Evolutionary conservation across 352 stramenopile genomes (phyloP).

Genomic region (Phytophthora syringae): DNA sequence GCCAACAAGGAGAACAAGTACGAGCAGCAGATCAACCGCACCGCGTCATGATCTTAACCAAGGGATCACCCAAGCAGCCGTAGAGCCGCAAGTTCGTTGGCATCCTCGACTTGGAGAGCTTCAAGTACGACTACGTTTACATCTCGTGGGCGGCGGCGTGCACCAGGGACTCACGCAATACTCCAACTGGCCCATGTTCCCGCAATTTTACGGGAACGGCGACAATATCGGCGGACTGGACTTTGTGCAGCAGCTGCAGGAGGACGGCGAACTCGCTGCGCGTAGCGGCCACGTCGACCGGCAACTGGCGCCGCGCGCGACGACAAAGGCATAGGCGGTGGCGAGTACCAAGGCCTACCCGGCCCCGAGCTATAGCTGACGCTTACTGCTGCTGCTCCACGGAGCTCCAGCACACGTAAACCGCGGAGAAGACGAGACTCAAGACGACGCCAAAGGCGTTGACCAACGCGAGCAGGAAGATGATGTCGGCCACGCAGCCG

Average conservation of each 20-base stretch:
- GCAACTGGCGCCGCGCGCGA: conserved; percentile 22
- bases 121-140: conserved; percentile 97
- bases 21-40: conserved; percentile 88
- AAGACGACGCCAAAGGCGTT: conserved; percentile 35
- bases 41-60: conserved; percentile 99
- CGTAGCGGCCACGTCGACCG: conserved; percentile 14
- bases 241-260: conserved; percentile 96
- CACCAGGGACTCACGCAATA: conserved; percentile 97
- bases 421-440: conserved; percentile 33
- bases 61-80: conserved; percentile 92
- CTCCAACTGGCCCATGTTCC: conserved; percentile 98
- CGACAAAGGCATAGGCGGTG: conserved; percentile 27
- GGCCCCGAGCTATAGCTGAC: conserved; percentile 18
- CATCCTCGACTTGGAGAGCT: conserved; percentile 90
- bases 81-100: conserved; percentile 94
- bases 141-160: conserved; percentile 97
- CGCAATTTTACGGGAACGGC: conserved; percentile 97
- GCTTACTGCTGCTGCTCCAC: conserved; percentile 7
- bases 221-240: conserved; percentile 98
- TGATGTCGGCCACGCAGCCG: conserved; percentile 34
- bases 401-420: conserved; percentile 39
- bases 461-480: conserved; percentile 42
- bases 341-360: conserved; percentile 14
- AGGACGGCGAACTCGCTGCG: conserved; percentile 80
- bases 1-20: conserved; percentile 89